phyloP scores from a whole-genome alignment of 1,139 yeast genomes.

The Zygosaccharomyces pseudobailii region DNA sequence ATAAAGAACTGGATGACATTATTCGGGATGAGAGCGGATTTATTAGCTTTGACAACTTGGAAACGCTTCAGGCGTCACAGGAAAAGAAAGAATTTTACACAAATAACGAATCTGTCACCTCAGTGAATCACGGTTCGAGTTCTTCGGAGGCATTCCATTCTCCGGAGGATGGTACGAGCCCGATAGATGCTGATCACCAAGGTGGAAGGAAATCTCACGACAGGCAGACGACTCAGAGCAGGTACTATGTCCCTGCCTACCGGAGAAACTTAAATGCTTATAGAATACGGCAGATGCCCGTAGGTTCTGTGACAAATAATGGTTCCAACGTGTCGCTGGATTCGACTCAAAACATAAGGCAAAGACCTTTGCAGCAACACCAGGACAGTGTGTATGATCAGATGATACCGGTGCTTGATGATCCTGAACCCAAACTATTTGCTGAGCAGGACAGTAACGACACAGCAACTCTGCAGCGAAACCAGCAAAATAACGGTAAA shows the following conservation, averaged over 20 bases:
- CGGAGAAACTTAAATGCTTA: constrained; percentile 33
- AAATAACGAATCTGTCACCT: constrained; percentile 6
- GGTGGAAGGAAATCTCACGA: constrained; percentile 1
- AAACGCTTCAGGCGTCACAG: constrained; percentile 16
- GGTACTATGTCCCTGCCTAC: constrained; percentile 38
- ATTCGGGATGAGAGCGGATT: constrained; percentile 33
- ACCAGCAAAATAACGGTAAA: constrained; percentile 17
- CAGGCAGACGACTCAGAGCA: constrained; percentile 10
- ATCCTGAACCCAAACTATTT: constrained; percentile 7
- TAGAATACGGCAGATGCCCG: constrained; percentile 14
- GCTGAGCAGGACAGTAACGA: constrained; percentile 6
- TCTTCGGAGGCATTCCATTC: constrained; percentile 19
- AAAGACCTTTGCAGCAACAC: constrained; percentile 5
- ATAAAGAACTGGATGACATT: constrained; percentile 30
- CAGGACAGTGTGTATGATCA: constrained; percentile 27
- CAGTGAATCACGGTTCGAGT: constrained; percentile 13
- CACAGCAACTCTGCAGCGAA: constrained; percentile 2
- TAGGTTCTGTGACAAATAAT: constrained; percentile 20
- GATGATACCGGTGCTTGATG: constrained; percentile 30
- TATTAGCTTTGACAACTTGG: constrained; percentile 32
- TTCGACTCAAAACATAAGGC: constrained; percentile 14
- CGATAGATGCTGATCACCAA: neutral
- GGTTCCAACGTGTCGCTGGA: constrained; percentile 28
- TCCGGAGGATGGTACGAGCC: constrained; percentile 12
- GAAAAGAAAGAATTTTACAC: constrained; percentile 1